Evolutionary conservation across 345 rosid species (phyloP), one percentile per base, ranked within the genome.

Genomic region (Odontarrhena argentea): DNA sequence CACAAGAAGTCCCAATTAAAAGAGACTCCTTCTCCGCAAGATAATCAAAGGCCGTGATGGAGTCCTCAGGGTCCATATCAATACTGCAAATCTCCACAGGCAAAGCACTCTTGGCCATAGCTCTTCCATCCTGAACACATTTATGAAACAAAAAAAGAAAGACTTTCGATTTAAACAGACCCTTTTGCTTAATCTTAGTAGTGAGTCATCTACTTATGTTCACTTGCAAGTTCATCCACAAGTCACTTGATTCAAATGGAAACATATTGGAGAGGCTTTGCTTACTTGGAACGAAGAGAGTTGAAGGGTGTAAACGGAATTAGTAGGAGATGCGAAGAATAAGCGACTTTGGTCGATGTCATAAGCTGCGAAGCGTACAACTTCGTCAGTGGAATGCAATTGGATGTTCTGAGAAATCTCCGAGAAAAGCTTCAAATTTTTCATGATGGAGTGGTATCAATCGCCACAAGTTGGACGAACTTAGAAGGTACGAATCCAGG

Each of bases 11-110:
- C 36, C 99, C 99, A 50, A 91, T 36, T 25, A 88, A 65, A 38
- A 94, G 46, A n/a, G 96, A 85, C 75, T 94, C 97, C 80, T 88
- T 88, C 89, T 94, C 96, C 83, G 90, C 80, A 0, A 94, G 80
- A 75, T 86, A 94, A 74, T 91, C 96, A 49, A 86, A 94, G 11
- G 96, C 77, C 9, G 88, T 86, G 67, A 94, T 77, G 65, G 46
- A 47, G 74, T 88, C 93, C 18, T 69, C 93, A 2, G 79, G 68
- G 70, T 86, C 97, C 89, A 91, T 71, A 70, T 77, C 96, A 67
- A 84, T 48, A 35, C 57, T 69, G 57, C 74, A 76, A 24, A 81
- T 68, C 68, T 79, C 93, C 1, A 87, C 82, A 5, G 80, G 71
- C 45, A 86, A 52, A 0, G 13, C 41, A 1, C 57, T 75, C 55